Percentiles rank a stretch among this genome's conserved stretches.
Conservation (phyloP, 495 filamentous ascomycete species). For the Astrocystis sublimbata region DNA sequence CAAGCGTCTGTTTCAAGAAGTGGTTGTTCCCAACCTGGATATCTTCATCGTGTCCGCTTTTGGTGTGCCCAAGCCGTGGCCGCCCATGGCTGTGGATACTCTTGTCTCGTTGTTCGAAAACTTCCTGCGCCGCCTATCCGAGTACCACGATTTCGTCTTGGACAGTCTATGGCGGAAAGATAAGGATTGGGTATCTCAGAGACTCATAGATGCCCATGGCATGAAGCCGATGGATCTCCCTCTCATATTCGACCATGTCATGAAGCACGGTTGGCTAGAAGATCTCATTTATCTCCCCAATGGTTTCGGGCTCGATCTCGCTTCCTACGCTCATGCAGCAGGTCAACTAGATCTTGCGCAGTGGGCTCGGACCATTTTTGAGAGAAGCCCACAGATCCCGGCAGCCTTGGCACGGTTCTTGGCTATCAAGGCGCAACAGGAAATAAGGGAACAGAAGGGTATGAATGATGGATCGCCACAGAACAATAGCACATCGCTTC, state of each 20-base stretch:
- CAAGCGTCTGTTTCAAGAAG: constrained; percentile 64
- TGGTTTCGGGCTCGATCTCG: constrained; percentile 84
- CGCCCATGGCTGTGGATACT: constrained; percentile 55
- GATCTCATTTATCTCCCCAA: constrained; percentile 72
- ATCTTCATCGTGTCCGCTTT: constrained; percentile 80
- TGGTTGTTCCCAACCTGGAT: constrained; percentile 67
- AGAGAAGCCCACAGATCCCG: constrained; percentile 62
- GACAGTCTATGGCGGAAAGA: constrained; percentile 88
- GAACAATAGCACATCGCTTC: constrained; percentile 58
- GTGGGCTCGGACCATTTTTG: constrained; percentile 71
- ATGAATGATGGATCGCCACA: constrained; percentile 57
- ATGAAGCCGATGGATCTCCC: constrained; percentile 73
- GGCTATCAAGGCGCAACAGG: constrained; percentile 77
- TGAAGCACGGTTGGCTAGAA: constrained; percentile 78
- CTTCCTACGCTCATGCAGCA: constrained; percentile 82
- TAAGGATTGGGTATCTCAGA: constrained; percentile 73
- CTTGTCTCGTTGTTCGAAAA: constrained; percentile 53
- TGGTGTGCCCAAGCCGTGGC: constrained; percentile 59
- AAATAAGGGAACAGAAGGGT: constrained; percentile 61
- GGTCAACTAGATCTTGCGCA: constrained; percentile 74
- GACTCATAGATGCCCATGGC: constrained; percentile 77
- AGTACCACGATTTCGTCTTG: constrained; percentile 78
- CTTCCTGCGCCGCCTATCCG: constrained; percentile 47
- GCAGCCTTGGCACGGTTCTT: constrained; percentile 71
- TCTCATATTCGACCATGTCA: constrained; percentile 78